Conservation (phyloP, 805 yeast genomes). For the Yarrowia phangngaensis region DNA sequence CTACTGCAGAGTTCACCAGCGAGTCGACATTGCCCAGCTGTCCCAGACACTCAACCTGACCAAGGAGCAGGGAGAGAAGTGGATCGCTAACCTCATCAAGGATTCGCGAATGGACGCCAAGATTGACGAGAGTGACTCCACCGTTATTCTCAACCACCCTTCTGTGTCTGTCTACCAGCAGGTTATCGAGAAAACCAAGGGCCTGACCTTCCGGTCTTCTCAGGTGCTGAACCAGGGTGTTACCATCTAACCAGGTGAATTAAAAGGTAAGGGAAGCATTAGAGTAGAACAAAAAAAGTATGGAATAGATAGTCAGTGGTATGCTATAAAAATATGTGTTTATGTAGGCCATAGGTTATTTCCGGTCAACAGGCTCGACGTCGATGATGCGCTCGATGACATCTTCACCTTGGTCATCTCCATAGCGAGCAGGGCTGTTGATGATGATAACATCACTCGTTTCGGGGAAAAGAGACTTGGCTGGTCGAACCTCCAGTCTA, state of each 20-base stretch:
- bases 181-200: constrained; percentile 64
- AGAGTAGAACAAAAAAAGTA: neutral
- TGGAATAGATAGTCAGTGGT: neutral
- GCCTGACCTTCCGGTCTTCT: constrained; percentile 55
- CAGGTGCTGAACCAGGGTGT: constrained; percentile 49
- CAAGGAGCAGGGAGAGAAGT: constrained; percentile 49
- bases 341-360: neutral
- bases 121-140: constrained; percentile 50
- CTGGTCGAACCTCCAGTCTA: constrained; percentile 20
- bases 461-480: constrained; percentile 11
- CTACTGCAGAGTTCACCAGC: constrained; percentile 52
- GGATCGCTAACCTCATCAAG: constrained; percentile 50
- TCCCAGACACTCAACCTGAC: constrained; percentile 46
- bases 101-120: constrained; percentile 53
- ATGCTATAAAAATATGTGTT: neutral
- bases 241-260: constrained; percentile 29
- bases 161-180: constrained; percentile 59
- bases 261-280: too few species aligned
- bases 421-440: neutral
- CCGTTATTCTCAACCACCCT: constrained; percentile 54
- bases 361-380: constrained; percentile 10
- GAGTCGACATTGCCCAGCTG: constrained; percentile 47
- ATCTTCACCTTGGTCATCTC: constrained; percentile 1
- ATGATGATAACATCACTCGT: constrained; percentile 7
- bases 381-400: constrained; percentile 10